Percentiles rank a stretch among this genome's conserved stretches.
phyloP scores from a whole-genome alignment of 2,329 filamentous ascomycete genomes.

The Neoascochyta sp. region DNA sequence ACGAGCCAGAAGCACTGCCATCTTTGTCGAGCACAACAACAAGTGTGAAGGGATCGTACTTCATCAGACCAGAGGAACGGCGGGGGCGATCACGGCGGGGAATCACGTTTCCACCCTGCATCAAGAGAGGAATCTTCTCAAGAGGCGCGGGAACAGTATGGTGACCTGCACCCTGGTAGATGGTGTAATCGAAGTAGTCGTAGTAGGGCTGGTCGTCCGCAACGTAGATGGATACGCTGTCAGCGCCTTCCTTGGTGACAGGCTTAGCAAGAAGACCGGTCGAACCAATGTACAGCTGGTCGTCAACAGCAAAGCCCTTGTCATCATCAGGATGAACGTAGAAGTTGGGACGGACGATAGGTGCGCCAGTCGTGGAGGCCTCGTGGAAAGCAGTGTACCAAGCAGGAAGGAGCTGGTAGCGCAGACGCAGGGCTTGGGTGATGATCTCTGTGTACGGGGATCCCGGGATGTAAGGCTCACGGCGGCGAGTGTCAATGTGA shows the following conservation, averaged over 20 bases:
- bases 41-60: conserved; percentile 90
- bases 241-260: conserved; percentile 71
- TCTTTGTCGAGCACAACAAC: conserved; percentile 68
- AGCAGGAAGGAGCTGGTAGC: conserved; percentile 83
- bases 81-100: conserved; percentile 84
- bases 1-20: conserved; percentile 70
- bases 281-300: conserved; percentile 86
- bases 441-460: conserved; percentile 85
- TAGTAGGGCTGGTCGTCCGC: conserved; percentile 88
- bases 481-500: conserved; percentile 90
- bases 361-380: conserved; percentile 75
- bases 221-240: conserved; percentile 75
- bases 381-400: conserved; percentile 98
- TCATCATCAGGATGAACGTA: conserved; percentile 87
- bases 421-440: conserved; percentile 78
- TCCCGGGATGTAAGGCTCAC: conserved; percentile 85
- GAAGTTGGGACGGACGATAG: conserved; percentile 88
- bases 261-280: conserved; percentile 93
- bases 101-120: conserved; percentile 90
- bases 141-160: conserved; percentile 72
- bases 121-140: conserved; percentile 81
- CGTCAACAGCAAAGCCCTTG: conserved; percentile 80
- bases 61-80: conserved; percentile 83
- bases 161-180: conserved; percentile 69
- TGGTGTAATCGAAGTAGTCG: conserved; percentile 87